These are phyloP conservation scores for Xylaria palmicola DNA, from an alignment of 495 filamentous ascomycete genomes.

Conservation along the genomic window DNA sequence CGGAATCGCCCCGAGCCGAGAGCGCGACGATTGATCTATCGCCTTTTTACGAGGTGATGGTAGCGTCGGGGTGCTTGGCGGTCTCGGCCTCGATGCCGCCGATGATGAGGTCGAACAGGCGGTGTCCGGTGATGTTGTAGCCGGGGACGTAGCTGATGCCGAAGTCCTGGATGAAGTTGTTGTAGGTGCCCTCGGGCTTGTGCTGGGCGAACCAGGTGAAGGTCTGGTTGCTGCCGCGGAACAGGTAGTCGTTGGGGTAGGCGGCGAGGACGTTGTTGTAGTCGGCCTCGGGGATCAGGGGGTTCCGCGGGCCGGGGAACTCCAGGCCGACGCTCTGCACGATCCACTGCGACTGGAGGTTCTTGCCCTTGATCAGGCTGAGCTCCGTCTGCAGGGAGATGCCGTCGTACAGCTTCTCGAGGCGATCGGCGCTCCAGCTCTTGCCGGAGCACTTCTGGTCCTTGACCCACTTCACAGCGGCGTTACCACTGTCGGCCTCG, in stretches of 20 bases:
- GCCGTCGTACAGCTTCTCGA: conserved; percentile 43
- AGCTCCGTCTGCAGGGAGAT: conserved; percentile 42
- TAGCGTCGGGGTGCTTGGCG: conserved; percentile 1
- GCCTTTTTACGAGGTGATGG: background rate
- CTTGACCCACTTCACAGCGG: conserved; percentile 34
- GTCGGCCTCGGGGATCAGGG: conserved; percentile 33
- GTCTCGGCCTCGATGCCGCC: background rate
- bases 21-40: background rate
- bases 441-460: conserved; percentile 17
- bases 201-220: conserved; percentile 23
- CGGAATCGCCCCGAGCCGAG: background rate
- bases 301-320: conserved; percentile 28
- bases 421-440: conserved; percentile 37
- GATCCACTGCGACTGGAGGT: conserved; percentile 34
- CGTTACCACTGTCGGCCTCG: conserved; percentile 43
- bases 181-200: conserved; percentile 20
- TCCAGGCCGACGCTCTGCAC: conserved; percentile 38
- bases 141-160: conserved; percentile 1
- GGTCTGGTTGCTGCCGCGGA: conserved; percentile 18
- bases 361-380: conserved; percentile 38
- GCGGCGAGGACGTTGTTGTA: conserved; percentile 33
- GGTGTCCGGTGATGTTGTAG: conserved; percentile 6
- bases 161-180: conserved; percentile 14
- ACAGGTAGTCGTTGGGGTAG: conserved; percentile 38
- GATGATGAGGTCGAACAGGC: background rate